Conservation (phyloP, 108 stramenopile genomes). For the Aureococcus anophagefferens region DNA sequence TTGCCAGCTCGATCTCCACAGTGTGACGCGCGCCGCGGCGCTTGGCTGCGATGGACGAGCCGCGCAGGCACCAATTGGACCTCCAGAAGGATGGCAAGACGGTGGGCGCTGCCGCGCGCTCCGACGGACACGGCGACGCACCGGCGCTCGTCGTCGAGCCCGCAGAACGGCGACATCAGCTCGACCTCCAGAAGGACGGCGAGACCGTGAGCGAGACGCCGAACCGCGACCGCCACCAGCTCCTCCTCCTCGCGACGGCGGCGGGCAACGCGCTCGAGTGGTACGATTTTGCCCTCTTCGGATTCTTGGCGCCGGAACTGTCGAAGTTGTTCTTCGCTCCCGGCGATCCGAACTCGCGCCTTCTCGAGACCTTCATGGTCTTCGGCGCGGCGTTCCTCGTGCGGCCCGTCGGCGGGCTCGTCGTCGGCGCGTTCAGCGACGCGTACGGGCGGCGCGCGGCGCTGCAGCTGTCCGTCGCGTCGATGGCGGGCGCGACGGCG, state of each 20-base stretch:
- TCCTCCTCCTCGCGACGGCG: background rate
- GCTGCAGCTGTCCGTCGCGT: slow-evolving; percentile 40
- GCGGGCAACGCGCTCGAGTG: slow-evolving; percentile 51
- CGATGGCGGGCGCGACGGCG: slow-evolving; percentile 69
- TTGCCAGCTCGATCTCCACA: too few species aligned
- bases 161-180: too few species aligned
- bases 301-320: slow-evolving; percentile 63
- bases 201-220: too few species aligned
- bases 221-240: too few species aligned
- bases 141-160: too few species aligned
- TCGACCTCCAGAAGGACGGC: too few species aligned
- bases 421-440: slow-evolving; percentile 55
- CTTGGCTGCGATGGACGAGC: too few species aligned
- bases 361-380: slow-evolving; percentile 58
- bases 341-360: slow-evolving; percentile 33
- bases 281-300: slow-evolving; percentile 81
- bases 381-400: slow-evolving; percentile 74
- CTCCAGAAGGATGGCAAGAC: too few species aligned
- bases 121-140: too few species aligned
- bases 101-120: too few species aligned
- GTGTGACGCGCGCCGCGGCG: too few species aligned
- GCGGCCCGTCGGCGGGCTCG: slow-evolving; percentile 52
- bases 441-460: slow-evolving; percentile 58
- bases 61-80: too few species aligned
- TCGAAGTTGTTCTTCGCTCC: slow-evolving; percentile 65